A percentile compares a stretch with the other conserved stretches of the same genome.
phyloP scores from a whole-genome alignment of 192 early-diverging fungal genomes.

The Phycomyces nitens region DNA sequence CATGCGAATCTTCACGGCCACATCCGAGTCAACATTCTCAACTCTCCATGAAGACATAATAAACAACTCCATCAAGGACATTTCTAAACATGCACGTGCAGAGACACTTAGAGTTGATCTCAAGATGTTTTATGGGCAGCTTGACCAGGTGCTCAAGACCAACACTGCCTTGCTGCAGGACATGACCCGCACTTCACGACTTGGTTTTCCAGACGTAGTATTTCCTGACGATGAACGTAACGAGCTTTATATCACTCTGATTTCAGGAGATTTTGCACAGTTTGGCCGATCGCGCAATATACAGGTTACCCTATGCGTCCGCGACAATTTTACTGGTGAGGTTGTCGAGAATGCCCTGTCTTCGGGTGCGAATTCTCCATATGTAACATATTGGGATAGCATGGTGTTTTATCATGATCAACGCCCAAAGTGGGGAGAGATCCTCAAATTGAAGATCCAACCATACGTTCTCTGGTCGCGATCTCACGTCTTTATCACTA shows the following conservation, averaged over 20 bases:
- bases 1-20: constrained; percentile 52
- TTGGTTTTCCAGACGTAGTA: constrained; percentile 61
- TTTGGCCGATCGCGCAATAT: constrained; percentile 51
- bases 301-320: constrained; percentile 56
- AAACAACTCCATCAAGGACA: constrained; percentile 40
- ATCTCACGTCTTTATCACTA: constrained; percentile 58
- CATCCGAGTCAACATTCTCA: constrained; percentile 46
- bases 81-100: constrained; percentile 38
- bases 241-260: constrained; percentile 57
- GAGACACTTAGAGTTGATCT: constrained; percentile 47
- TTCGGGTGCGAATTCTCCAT: constrained; percentile 37
- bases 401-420: constrained; percentile 59
- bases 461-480: constrained; percentile 47
- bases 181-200: constrained; percentile 44
- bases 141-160: constrained; percentile 36
- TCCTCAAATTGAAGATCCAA: constrained; percentile 55
- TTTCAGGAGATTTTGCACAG: constrained; percentile 53
- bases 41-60: constrained; percentile 57
- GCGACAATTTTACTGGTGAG: constrained; percentile 47
- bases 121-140: constrained; percentile 40
- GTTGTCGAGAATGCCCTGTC: constrained; percentile 52
- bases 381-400: constrained; percentile 47
- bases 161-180: constrained; percentile 42
- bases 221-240: constrained; percentile 53
- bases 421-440: constrained; percentile 61